Evolutionary conservation across 176 grass and related monocot species (phyloP).

Genomic region (Calamus simplicifolius): DNA sequence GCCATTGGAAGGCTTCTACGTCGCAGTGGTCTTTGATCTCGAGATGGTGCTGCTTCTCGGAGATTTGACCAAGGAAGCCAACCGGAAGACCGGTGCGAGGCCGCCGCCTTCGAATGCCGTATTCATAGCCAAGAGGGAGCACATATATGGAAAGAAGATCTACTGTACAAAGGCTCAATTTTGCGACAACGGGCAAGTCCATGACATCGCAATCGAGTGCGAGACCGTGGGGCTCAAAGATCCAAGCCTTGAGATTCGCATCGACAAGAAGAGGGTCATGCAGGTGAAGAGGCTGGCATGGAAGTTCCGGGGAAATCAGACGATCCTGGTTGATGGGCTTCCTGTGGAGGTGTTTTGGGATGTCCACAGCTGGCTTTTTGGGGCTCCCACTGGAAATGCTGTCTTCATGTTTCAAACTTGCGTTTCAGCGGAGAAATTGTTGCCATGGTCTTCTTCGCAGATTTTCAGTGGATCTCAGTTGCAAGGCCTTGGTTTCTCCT

Average conservation of each 20-base stretch:
- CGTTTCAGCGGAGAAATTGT: constrained; percentile 28
- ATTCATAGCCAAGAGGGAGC: constrained; percentile 51
- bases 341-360: constrained; percentile 57
- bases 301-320: constrained; percentile 65
- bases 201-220: constrained; percentile 42
- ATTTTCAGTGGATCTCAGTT: constrained; percentile 24
- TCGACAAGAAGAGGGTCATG: constrained; percentile 47
- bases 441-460: constrained; percentile 21
- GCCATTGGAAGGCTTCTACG: constrained; percentile 36
- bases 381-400: constrained; percentile 16
- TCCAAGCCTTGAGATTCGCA: constrained; percentile 50
- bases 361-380: constrained; percentile 45
- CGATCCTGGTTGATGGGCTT: constrained; percentile 33
- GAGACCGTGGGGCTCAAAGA: constrained; percentile 34
- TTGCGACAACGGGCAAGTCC: constrained; percentile 26
- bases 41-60: constrained; percentile 43
- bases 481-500: constrained; percentile 39
- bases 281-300: constrained; percentile 43
- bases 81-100: background rate
- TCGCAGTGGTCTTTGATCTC: constrained; percentile 34
- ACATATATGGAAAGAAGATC: constrained; percentile 41
- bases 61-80: constrained; percentile 7
- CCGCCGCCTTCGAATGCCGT: constrained; percentile 15
- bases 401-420: constrained; percentile 59
- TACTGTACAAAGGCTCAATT: constrained; percentile 35